Conservation (phyloP, 805 yeast species). For the Torulaspora delbrueckii region DNA sequence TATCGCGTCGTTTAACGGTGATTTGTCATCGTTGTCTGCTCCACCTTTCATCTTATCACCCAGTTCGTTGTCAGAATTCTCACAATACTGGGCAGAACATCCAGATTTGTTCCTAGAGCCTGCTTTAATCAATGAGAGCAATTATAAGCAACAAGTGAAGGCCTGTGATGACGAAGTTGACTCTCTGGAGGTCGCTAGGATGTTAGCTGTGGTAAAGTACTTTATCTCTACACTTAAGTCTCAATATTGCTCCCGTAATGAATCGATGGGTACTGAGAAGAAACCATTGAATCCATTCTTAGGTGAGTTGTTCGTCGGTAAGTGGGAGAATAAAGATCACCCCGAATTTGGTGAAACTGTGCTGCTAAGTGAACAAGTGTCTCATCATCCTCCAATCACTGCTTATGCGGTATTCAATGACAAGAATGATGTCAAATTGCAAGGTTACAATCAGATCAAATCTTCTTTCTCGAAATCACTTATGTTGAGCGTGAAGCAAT, state of each 20-base stretch:
- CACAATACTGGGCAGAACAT: conserved; percentile 95
- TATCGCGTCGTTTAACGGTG: conserved; percentile 89
- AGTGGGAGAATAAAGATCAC: conserved; percentile 62
- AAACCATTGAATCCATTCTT: conserved; percentile 95
- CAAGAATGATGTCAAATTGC: conserved; percentile 59
- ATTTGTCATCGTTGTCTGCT: conserved; percentile 87
- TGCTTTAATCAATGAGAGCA: conserved; percentile 36
- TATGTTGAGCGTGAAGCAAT: conserved; percentile 81
- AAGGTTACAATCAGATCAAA: conserved; percentile 87
- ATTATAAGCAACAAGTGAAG: conserved; percentile 16
- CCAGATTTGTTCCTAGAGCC: conserved; percentile 80
- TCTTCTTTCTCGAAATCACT: conserved; percentile 75
- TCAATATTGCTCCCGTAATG: conserved; percentile 90
- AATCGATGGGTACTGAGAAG: conserved; percentile 90
- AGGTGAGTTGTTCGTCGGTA: conserved; percentile 91
- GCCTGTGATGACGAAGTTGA: conserved; percentile 39
- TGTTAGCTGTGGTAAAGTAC: conserved; percentile 83
- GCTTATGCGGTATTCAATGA: conserved; percentile 80
- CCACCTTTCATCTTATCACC: conserved; percentile 96
- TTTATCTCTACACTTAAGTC: conserved; percentile 86
- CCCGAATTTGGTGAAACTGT: conserved; percentile 66
- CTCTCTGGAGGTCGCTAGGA: conserved; percentile 45
- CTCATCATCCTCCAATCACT: conserved; percentile 98
- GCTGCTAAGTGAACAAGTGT: conserved; percentile 84
- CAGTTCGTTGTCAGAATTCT: conserved; percentile 81